Conservation (phyloP, 139 green algal species). For the Volvox reticuliferus region DNA sequence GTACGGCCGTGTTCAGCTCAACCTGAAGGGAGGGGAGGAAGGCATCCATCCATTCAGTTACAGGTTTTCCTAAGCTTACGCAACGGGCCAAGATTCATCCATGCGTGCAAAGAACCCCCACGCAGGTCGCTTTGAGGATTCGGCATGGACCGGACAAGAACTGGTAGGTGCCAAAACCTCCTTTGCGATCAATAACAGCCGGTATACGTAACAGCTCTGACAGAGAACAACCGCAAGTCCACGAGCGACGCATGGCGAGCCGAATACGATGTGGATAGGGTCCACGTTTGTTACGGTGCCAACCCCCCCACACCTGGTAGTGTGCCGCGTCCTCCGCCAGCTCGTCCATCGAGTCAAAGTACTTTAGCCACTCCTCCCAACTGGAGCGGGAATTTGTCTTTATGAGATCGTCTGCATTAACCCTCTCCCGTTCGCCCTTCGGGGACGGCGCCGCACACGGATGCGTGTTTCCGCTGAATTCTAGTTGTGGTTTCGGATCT, state of each 20-base stretch:
- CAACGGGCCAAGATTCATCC: no score
- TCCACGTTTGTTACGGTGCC: no score
- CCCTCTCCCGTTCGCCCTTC: constrained; percentile 27
- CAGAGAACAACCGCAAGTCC: no score
- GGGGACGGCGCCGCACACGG: not conserved
- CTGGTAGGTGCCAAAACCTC: no score
- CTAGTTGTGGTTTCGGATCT: not conserved
- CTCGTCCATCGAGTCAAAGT: constrained; percentile 43
- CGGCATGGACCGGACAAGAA: no score
- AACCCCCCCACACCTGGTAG: constrained; percentile 6
- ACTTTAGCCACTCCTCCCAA: constrained; percentile 36
- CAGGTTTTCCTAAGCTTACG: no score
- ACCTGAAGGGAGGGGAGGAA: not conserved
- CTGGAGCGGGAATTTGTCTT: not conserved
- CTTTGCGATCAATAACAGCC: no score
- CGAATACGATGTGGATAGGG: no score
- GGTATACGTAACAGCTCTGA: no score
- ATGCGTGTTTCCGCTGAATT: not conserved
- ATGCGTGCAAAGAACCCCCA: no score
- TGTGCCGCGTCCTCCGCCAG: constrained; percentile 40
- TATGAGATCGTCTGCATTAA: not conserved
- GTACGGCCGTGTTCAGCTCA: constrained; percentile 49
- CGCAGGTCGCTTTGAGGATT: no score
- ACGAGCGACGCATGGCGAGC: no score
- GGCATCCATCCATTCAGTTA: not conserved